These are phyloP conservation scores for Toxicodendron radicans DNA, from an alignment of 345 rosid species.

Conservation along the genomic window DNA sequence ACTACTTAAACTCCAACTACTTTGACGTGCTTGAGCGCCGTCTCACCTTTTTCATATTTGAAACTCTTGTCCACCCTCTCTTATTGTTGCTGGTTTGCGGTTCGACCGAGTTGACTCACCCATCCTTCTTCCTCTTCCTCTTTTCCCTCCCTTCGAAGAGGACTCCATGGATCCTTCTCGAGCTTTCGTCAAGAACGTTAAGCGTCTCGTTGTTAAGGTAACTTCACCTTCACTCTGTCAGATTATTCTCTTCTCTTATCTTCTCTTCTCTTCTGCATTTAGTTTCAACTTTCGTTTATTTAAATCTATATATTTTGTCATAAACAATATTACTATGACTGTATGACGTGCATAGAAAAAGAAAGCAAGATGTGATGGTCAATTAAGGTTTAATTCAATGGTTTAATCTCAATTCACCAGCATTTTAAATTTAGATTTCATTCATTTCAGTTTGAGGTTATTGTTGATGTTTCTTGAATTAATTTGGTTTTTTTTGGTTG, in stretches of 20 bases:
- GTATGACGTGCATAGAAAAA: too few relatives aligned
- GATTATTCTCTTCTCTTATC: neutral
- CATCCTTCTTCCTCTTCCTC: neutral
- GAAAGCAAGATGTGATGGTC: too few relatives aligned
- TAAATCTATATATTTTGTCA: too few relatives aligned
- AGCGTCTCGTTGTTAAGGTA: constrained; percentile 53
- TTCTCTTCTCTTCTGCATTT: too few relatives aligned
- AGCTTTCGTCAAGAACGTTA: constrained; percentile 42
- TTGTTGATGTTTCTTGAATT: neutral
- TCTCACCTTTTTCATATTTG: constrained; percentile 2
- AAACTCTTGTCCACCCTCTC: neutral
- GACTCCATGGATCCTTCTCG: constrained; percentile 38
- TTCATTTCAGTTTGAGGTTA: neutral
- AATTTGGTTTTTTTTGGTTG: neutral
- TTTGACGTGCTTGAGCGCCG: constrained; percentile 12
- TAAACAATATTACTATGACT: too few relatives aligned
- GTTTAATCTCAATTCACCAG: neutral
- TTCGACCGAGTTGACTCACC: constrained; percentile 2
- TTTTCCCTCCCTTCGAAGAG: neutral
- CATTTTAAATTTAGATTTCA: neutral
- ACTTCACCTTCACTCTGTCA: neutral
- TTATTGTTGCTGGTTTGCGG: too few relatives aligned
- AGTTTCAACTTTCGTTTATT: too few relatives aligned
- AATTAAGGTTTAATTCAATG: too few relatives aligned
- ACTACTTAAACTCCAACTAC: neutral